Base-by-base conservation (phyloP, 371 early-diverging fungal species). In the Actinomortierella ambigua region DNA sequence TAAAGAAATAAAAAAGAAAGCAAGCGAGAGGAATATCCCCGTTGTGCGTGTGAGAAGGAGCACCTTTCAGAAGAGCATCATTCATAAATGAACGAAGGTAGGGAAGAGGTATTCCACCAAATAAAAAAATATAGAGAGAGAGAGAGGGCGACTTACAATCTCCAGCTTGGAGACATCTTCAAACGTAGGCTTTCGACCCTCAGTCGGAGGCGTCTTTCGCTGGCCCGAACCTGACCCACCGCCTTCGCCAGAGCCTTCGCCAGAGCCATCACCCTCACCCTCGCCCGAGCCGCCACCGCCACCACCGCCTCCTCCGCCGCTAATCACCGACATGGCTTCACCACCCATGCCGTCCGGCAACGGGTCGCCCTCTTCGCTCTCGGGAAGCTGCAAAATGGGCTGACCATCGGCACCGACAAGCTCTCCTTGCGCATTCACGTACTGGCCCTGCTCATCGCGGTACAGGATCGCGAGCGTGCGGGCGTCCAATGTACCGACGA, bases 401-500 rank as follows among this genome's bases (percentile, higher is more conserved):
- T 53, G 27, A 17, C 73, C 73, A 34, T 73, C 73, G 0, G 67
- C 60, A 18, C 73, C 73, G 1, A 73, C 67, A 13, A 73, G 20
- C 22, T 73, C 53, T 1, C 73, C 73, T 26, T 66, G 54, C 3
- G 73, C 67, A 42, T 61, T 65, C 28, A 68, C 54, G 34, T 50
- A 68, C 15, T 65, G 56, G 52, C 82, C 73, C 66, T 85, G 62
- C 18, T 79, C 81, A 14, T 84, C 85, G 61, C 85, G 85, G 65
- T 89, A 90, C 46, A 89, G 81, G 22, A 92, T 84, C 3, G 83
- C 77, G 17, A 92, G 68, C 0, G 79, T 79, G 17, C 83, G 81
- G 47, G 83, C 79, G 59, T 90, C 92, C 2, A 90, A 81, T 1
- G 73, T 63, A 7, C 92, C 92, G 20, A 89, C 90, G 71, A 92